These are phyloP conservation scores for Dysphania ambrosioides DNA, from an alignment of 148 eudicot species.

Conservation along the genomic window DNA sequence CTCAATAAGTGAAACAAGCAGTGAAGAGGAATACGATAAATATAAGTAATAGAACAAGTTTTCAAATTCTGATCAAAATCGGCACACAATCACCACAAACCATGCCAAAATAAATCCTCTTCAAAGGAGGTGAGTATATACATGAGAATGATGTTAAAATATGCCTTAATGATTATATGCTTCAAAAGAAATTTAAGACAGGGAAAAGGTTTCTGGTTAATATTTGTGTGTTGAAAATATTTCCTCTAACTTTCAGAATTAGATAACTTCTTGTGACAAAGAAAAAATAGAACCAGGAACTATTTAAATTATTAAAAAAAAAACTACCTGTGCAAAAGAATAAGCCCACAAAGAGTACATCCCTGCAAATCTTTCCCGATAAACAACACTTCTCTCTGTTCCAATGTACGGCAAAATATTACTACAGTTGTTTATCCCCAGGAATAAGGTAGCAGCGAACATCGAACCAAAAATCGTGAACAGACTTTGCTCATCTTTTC, in stretches of 20 bases:
- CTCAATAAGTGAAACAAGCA: background rate
- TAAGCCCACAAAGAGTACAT: conserved; percentile 81
- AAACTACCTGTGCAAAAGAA: conserved; percentile 86
- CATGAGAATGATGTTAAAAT: background rate
- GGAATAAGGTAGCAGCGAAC: conserved; percentile 43
- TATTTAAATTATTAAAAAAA: no score
- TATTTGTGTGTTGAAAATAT: no score
- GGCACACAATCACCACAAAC: no score
- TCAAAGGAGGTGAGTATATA: background rate
- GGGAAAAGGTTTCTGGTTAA: background rate
- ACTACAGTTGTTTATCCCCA: conserved; percentile 56
- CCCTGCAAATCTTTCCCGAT: conserved; percentile 80
- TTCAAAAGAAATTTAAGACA: background rate
- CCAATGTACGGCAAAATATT: conserved; percentile 45
- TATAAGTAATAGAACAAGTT: no score
- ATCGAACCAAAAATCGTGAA: conserved; percentile 60
- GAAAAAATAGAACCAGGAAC: background rate
- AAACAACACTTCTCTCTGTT: conserved; percentile 62
- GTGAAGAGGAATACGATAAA: background rate
- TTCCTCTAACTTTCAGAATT: no score
- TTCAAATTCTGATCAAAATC: no score
- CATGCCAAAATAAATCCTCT: background rate
- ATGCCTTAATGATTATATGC: background rate
- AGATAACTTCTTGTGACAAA: no score
- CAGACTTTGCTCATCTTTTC: conserved; percentile 59